Base-by-base conservation (phyloP, 2,329 filamentous ascomycete species). In the Aspergillus arachidicola region DNA sequence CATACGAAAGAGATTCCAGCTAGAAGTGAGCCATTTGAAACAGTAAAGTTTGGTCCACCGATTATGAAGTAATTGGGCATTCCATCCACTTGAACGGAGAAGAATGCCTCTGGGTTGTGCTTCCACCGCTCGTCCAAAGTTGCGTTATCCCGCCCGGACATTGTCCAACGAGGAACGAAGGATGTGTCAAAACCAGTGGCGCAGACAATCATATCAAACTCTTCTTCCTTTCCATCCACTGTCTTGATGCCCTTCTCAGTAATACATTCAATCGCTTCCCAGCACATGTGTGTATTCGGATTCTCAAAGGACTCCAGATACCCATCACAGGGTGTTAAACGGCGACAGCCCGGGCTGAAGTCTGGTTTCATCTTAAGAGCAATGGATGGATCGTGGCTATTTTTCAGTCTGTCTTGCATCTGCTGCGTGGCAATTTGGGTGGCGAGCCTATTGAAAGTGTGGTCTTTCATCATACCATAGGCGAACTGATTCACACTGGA, bases 301-400 rank as follows among this genome's bases (percentile, higher is more conserved):
- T 79, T 60, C 9, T 73, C 71, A 6, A 83, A 71, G 4, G 83
- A 81, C 68, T 85, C 81, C 11, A 86, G 78, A 66, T 83, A 85
- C 0, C 83, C 82, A 36, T 81, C 80, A 0, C 83, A 83, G 1
- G 84, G 84, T 0, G 83, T 84, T n/a, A 84, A 66, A 3, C 83
- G 76, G 16, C 82, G 76, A 62, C 83, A 85, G 1, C 82, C 83
- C 1, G 57, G 57, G n/a, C 34, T 45, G 16, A 51, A 59, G 1
- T 50, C 45, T 3, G 48, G 57, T 6, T 51, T 19, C 57, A 59
- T 59, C 26, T 59, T 59, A 10, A 26, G 9, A 23, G n/a, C 43
- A 14, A 59, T 48, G 19, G 30, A 30, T 16, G 45, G 57, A 2
- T 69, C 64, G 2, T 71, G 75, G 19, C 65, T 67, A 23, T 68